Evolutionary conservation across 495 filamentous ascomycete genomes (phyloP), one percentile per base, ranked within the genome.

Genomic region (Lophium mytilinum): DNA sequence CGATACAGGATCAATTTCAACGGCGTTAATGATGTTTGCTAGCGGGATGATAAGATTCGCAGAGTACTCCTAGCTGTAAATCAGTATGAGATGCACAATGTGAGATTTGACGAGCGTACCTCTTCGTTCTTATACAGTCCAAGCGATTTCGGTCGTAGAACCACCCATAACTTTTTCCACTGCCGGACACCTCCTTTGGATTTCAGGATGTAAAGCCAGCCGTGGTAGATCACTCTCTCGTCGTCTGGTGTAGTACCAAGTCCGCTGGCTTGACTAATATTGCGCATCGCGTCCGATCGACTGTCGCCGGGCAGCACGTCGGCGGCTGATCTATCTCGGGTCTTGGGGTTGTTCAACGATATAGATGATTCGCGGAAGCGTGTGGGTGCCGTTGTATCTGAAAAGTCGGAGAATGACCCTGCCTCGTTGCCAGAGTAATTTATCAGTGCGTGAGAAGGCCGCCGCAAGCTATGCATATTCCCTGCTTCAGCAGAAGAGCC

Each of bases 81-180:
- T 39, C 21, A 45, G 52, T 11, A 45, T 15, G 19, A 14, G 14
- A 15, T 17, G 19, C 15, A 9, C 45, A 3, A 8, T 6, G 21
- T 7, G 7, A 21, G 45, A 47, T 48, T 9, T 5, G 17, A 21
- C 8, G 14, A n/a, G 2, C 21, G 19, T 48, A 48, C 45, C 45
- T 85, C 76, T 43, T 94, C 90, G 64, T 91, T 85, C 71, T 96
- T 97, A 75, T 98, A 97, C 18, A 97, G 82, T 7, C 89, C 87
- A 47, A 97, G 71, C 52, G 88, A 88, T 57, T 87, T 85, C 0
- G 90, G 84, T 36, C 91, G 87, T n/a, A 97, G 73, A 0, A 98
- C 93, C 0, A 85, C 84, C 93, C 93, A 98, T 35, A 88, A 77
- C 59, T 88, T 86, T 75, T 95, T 96, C 93, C 93, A 98, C 65